A percentile compares a stretch with the other conserved stretches of the same genome.
Conservation (phyloP, 768 basidiomycete species). For the Tricholoma bakamatsutake region DNA sequence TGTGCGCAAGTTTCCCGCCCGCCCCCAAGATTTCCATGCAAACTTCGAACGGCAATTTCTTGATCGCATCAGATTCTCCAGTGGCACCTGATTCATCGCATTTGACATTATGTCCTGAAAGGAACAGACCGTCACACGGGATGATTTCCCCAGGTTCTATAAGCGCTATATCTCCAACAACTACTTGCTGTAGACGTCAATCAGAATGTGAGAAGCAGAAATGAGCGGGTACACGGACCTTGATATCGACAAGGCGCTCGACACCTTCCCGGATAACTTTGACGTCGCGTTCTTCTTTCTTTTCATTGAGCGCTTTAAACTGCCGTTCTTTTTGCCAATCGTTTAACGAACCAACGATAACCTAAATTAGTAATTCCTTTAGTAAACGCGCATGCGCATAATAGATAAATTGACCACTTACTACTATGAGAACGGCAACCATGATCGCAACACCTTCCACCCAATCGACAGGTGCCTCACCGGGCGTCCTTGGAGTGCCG, state of each 20-base stretch:
- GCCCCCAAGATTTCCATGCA: slow-evolving; percentile 46
- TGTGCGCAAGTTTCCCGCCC: slow-evolving; percentile 44
- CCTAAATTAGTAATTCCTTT: slow-evolving; percentile 33
- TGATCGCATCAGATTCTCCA: slow-evolving; percentile 94
- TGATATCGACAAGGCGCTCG: slow-evolving; percentile 75
- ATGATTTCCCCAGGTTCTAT: slow-evolving; percentile 94
- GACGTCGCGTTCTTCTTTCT: slow-evolving; percentile 90
- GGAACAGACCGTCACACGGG: slow-evolving; percentile 93
- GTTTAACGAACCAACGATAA: slow-evolving; percentile 88
- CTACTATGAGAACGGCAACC: slow-evolving; percentile 70
- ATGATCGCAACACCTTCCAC: slow-evolving; percentile 90
- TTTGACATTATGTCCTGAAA: slow-evolving; percentile 87
- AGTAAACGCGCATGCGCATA: not conserved
- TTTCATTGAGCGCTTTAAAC: slow-evolving; percentile 86
- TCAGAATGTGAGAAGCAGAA: slow-evolving; percentile 3
- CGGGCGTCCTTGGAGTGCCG: slow-evolving; percentile 53
- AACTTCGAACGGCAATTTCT: slow-evolving; percentile 76
- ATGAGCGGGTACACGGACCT: slow-evolving; percentile 36
- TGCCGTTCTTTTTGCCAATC: slow-evolving; percentile 99
- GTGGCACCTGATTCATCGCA: slow-evolving; percentile 97
- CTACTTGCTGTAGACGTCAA: slow-evolving; percentile 56
- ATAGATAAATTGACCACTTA: too few relatives aligned
- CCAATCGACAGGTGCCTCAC: slow-evolving; percentile 87
- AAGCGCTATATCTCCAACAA: slow-evolving; percentile 90
- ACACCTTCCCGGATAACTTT: slow-evolving; percentile 73